Evolutionary conservation across 1,139 yeast genomes (phyloP), one percentile per base, ranked within the genome.

Genomic region (Nematodospora anomalae): DNA sequence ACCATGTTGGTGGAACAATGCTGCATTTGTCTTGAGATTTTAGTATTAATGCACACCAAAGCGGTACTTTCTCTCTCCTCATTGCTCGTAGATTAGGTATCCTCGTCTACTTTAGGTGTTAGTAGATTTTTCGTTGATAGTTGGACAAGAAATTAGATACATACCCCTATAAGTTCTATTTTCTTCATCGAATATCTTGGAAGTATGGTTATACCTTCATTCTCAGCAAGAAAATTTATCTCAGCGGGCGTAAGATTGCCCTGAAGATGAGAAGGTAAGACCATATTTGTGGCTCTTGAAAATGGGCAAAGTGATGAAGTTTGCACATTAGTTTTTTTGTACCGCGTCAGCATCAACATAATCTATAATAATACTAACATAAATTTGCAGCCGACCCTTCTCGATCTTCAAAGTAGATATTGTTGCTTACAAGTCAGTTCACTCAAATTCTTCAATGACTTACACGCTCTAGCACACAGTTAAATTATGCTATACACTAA

Each of bases 1-100:
- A 69, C 99, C 99, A 92, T 2, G 67, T 71, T 0, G 99, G 99
- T 8, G 90, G 83, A 5, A 89, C 81, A 3, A 92, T 80, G 44
- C 82, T 83, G 58, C 97, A 88, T 49, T 90, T 83, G 34, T 80
- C 83, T 57, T 92, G 97, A 31, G 83, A 79, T 53, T 88, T 88
- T 37, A 92, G 66, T 12, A 90, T 67, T 10, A 89, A 58, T 0
- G 97, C 97, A 16, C 87, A 68, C 98, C 98, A 92, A 3, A 92
- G 49, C 0, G 97, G 96, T 0, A 92, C 80, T 33, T 75, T 68
- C 22, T 75, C 78, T 39, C 92, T 71, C 45, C 84, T 75, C 75
- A 86, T 74, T 2, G 95, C 89, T 37, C 79, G 59, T 44, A 83
- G 60, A 38, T 68, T 68, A 2, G 81, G 87, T 33, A 73, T 57